These are phyloP conservation scores for Suillus brevipes DNA, from an alignment of 768 basidiomycete genomes.

Conservation along the genomic window DNA sequence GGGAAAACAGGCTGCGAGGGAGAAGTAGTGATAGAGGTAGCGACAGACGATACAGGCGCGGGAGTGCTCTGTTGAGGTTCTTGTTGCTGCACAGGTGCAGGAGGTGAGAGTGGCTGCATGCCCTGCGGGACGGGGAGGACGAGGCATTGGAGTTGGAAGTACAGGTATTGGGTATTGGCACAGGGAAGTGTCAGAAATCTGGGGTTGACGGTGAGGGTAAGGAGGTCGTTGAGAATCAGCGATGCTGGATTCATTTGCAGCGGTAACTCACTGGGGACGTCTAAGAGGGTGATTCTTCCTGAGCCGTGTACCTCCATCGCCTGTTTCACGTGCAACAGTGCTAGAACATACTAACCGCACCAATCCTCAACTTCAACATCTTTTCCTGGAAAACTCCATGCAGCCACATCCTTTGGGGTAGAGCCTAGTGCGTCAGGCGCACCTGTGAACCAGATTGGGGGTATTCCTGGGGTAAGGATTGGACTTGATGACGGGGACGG, in stretches of 20 bases:
- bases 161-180: slow-evolving; percentile 29
- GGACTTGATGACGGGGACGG: too few relatives aligned
- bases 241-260: too few relatives aligned
- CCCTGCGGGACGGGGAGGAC: slow-evolving; percentile 21
- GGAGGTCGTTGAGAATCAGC: too few relatives aligned
- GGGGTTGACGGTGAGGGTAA: slow-evolving; percentile 16
- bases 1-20: slow-evolving; percentile 1
- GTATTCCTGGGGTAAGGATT: slow-evolving; percentile 48
- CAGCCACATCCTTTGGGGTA: too few relatives aligned
- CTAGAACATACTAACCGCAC: too few relatives aligned
- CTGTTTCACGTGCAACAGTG: not conserved
- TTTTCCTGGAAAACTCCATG: too few relatives aligned
- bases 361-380: too few relatives aligned
- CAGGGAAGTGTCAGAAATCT: slow-evolving; percentile 26
- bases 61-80: slow-evolving; percentile 12
- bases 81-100: slow-evolving; percentile 17
- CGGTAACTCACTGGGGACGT: not conserved
- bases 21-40: slow-evolving; percentile 17
- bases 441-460: slow-evolving; percentile 79
- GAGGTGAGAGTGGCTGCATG: slow-evolving; percentile 22
- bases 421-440: slow-evolving; percentile 62
- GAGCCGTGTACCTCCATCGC: too few relatives aligned
- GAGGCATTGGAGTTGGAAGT: slow-evolving; percentile 22
- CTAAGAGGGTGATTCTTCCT: not conserved
- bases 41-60: not conserved